A percentile compares a stretch with the other conserved stretches of the same genome.
These are phyloP conservation scores for Eutrema salsugineum DNA, from an alignment of 441 rosid species.

Conservation along the genomic window DNA sequence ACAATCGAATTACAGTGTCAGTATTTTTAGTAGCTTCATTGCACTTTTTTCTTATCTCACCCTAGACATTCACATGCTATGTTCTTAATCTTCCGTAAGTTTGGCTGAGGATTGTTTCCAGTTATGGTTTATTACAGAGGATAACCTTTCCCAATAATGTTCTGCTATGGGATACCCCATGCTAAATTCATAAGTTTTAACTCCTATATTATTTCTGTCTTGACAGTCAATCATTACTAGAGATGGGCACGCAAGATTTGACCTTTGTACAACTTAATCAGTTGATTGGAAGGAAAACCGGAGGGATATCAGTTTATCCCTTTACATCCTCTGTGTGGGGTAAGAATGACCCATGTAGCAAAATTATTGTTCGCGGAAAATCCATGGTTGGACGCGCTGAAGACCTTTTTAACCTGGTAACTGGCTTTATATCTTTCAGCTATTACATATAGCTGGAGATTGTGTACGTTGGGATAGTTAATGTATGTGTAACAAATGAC, in stretches of 20 bases:
- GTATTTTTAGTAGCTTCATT: neutral
- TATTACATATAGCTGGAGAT: neutral
- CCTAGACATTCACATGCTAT: neutral
- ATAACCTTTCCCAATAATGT: neutral
- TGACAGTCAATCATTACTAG: constrained; percentile 85
- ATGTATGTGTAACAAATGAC: neutral
- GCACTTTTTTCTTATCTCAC: neutral
- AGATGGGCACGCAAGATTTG: constrained; percentile 96
- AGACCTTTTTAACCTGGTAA: constrained; percentile 87
- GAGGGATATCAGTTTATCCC: constrained; percentile 94
- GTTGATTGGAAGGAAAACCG: constrained; percentile 97
- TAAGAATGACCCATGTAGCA: constrained; percentile 73
- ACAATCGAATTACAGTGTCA: neutral
- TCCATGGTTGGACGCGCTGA: constrained; percentile 91
- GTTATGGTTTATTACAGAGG: neutral
- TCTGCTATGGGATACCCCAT: neutral
- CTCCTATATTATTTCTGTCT: neutral
- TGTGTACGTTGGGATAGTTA: neutral
- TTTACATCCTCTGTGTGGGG: constrained; percentile 81
- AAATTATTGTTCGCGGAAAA: constrained; percentile 88
- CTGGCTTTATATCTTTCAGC: neutral
- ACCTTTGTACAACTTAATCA: constrained; percentile 95
- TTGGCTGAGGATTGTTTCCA: neutral
- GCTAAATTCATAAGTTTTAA: neutral
- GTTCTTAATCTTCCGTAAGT: neutral